These are phyloP conservation scores for Talaromyces thailandensis DNA, from an alignment of 495 filamentous ascomycete species.

Conservation along the genomic window DNA sequence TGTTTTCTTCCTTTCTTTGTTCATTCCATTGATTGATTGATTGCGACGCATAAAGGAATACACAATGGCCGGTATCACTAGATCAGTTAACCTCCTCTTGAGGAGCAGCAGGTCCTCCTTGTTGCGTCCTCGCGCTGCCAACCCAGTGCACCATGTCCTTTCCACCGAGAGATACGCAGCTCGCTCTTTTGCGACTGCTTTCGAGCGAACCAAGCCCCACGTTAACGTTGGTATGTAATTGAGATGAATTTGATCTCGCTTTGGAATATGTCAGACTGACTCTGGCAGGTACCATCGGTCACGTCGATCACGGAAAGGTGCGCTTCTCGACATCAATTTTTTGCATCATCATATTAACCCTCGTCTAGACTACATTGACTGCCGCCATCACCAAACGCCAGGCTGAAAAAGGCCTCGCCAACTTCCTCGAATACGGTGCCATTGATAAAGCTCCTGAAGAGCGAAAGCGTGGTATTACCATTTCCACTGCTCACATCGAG, in stretches of 20 bases:
- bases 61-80: constrained; percentile 52
- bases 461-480: constrained; percentile 99
- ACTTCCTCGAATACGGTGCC: constrained; percentile 89
- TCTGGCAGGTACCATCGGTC: constrained; percentile 80
- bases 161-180: constrained; percentile 55
- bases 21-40: constrained; percentile 17
- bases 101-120: constrained; percentile 58
- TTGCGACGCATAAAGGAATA: constrained; percentile 28
- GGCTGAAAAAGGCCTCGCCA: constrained; percentile 84
- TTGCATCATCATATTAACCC: constrained; percentile 2
- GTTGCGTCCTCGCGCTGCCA: constrained; percentile 49
- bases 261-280: constrained; percentile 1
- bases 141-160: constrained; percentile 63
- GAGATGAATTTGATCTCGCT: not conserved
- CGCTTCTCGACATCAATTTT: constrained; percentile 8
- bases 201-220: constrained; percentile 89
- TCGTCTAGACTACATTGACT: constrained; percentile 79
- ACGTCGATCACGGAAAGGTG: constrained; percentile 99
- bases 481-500: constrained; percentile 96
- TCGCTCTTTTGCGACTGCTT: constrained; percentile 68
- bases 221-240: constrained; percentile 79
- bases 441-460: constrained; percentile 99
- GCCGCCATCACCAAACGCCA: constrained; percentile 98
- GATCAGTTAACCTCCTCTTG: constrained; percentile 59
- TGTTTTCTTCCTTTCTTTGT: constrained; percentile 23